phyloP scores from a whole-genome alignment of 768 basidiomycete species.

The Hygrophorus pudorinus region DNA sequence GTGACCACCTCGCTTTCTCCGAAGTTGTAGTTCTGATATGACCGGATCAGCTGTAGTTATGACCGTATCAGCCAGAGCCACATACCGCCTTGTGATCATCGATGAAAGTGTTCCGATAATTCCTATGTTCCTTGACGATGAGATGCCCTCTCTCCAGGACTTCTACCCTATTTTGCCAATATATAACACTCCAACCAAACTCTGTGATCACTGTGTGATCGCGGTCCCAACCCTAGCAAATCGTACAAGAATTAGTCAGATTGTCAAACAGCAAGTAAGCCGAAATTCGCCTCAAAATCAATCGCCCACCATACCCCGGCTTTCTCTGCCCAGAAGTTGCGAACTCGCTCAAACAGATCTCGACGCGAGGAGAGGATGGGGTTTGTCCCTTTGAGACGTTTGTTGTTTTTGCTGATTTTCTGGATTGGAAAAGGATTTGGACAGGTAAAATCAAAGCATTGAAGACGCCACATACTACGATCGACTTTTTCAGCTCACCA shows the following conservation, averaged over 20 bases:
- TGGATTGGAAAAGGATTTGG: constrained; percentile 15
- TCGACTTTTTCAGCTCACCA: constrained; percentile 41
- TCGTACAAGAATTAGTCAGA: too few species aligned
- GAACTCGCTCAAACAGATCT: constrained; percentile 56
- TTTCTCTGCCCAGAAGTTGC: constrained; percentile 51
- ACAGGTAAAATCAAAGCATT: background rate
- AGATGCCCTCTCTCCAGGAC: constrained; percentile 46
- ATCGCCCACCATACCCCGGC: constrained; percentile 66
- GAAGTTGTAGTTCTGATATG: constrained; percentile 50
- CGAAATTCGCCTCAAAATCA: constrained; percentile 47
- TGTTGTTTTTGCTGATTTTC: constrained; percentile 76
- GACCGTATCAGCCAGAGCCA: background rate
- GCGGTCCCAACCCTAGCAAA: constrained; percentile 66
- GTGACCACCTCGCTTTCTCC: too few species aligned
- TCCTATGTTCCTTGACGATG: constrained; percentile 51
- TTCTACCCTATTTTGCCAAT: constrained; percentile 43
- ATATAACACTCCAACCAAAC: constrained; percentile 63
- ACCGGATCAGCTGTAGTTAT: background rate
- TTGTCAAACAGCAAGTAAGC: too few species aligned
- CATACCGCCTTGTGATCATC: constrained; percentile 29
- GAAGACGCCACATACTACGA: constrained; percentile 38
- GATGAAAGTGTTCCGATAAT: constrained; percentile 57
- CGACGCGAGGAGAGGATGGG: constrained; percentile 46
- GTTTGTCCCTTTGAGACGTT: constrained; percentile 58
- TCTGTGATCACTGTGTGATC: constrained; percentile 71